These are phyloP conservation scores for Dimocarpus longan DNA, from an alignment of 345 rosid genomes.

Conservation along the genomic window DNA sequence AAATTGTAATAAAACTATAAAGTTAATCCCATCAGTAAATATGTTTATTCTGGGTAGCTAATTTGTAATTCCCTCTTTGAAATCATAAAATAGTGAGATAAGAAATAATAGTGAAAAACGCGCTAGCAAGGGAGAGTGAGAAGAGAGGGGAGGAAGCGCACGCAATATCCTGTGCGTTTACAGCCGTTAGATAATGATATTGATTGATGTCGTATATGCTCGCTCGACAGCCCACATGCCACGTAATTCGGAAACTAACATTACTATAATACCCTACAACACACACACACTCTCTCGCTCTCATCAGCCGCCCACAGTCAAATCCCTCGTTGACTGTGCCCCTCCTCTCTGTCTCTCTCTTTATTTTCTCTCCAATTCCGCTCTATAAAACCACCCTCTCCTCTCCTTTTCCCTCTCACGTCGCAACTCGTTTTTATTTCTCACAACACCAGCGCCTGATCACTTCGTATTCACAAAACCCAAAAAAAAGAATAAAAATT, in stretches of 20 bases:
- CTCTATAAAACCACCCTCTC: constrained; percentile 31
- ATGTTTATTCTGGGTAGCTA: too few species aligned
- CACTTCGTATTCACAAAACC: background rate
- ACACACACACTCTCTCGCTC: background rate
- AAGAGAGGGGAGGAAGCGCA: constrained; percentile 1
- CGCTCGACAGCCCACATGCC: constrained; percentile 35
- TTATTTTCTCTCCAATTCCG: constrained; percentile 23
- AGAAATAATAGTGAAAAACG: background rate
- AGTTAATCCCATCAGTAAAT: too few species aligned
- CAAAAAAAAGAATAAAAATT: too few species aligned
- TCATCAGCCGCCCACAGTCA: constrained; percentile 47
- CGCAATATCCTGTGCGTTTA: constrained; percentile 15
- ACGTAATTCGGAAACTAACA: constrained; percentile 26
- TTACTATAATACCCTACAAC: constrained; percentile 17
- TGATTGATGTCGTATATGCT: constrained; percentile 10
- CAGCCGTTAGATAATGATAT: constrained; percentile 37
- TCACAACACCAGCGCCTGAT: background rate
- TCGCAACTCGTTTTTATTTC: background rate
- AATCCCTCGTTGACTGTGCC: constrained; percentile 39
- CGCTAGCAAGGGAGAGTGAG: constrained; percentile 11
- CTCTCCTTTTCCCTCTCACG: background rate
- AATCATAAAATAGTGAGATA: too few species aligned
- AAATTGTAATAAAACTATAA: too few species aligned
- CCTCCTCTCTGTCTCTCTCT: background rate
- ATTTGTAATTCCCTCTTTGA: too few species aligned